Evolutionary conservation across 352 stramenopile species (phyloP).

Genomic region (Blastocystis sp.): DNA sequence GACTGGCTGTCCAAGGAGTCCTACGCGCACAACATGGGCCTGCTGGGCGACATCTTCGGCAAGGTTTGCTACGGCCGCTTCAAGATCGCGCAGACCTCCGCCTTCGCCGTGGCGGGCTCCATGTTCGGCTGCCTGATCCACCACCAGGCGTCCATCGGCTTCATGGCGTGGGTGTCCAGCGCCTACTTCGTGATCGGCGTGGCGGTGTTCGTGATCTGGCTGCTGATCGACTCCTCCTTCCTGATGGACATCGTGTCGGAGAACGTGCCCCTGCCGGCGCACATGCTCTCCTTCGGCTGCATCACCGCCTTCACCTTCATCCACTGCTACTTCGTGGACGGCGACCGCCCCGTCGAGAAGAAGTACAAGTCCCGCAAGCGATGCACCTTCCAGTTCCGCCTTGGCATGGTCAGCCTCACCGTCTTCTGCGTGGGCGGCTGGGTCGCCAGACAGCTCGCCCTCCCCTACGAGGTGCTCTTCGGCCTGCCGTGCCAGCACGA

Average conservation of each 20-base stretch:
- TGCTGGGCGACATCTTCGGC: constrained; percentile 39
- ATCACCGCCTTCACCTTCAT: constrained; percentile 17
- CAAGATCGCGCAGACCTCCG: constrained; percentile 55
- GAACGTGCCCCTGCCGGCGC: constrained; percentile 50
- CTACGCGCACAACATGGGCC: constrained; percentile 17
- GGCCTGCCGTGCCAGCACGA: constrained; percentile 55
- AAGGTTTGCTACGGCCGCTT: constrained; percentile 54
- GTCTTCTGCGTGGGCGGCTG: constrained; percentile 60
- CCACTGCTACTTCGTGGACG: constrained; percentile 53
- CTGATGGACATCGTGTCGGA: constrained; percentile 43
- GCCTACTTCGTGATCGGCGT: constrained; percentile 31
- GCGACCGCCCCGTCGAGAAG: constrained; percentile 14
- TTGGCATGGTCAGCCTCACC: constrained; percentile 66
- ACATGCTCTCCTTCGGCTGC: constrained; percentile 64
- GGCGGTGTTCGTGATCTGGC: constrained; percentile 44
- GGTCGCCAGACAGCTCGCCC: constrained; percentile 30
- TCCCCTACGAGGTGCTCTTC: constrained; percentile 39
- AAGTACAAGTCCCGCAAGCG: constrained; percentile 32
- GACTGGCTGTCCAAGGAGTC: background rate
- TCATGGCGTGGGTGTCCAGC: background rate
- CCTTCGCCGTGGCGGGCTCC: constrained; percentile 10
- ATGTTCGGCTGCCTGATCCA: constrained; percentile 15
- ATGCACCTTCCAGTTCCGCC: constrained; percentile 29
- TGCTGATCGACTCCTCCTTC: constrained; percentile 26
- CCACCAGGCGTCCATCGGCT: background rate